A percentile compares a stretch with the other conserved stretches of the same genome.
Conservation (phyloP, 192 early-diverging fungal species). For the Glomus cerebriforme region DNA sequence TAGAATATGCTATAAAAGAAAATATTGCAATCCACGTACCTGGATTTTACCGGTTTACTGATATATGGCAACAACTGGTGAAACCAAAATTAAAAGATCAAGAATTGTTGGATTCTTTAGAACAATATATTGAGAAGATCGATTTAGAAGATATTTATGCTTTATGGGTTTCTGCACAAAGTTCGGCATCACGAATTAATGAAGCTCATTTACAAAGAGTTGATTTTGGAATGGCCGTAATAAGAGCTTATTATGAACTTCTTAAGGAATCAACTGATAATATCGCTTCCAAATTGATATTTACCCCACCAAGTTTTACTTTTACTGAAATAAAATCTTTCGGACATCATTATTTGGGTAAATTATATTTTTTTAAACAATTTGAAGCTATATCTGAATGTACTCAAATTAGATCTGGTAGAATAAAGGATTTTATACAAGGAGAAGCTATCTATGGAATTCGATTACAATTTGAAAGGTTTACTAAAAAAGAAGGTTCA, state of each 20-base stretch:
- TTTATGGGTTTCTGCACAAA: background rate
- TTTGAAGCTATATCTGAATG: slow-evolving; percentile 33
- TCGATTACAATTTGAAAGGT: slow-evolving; percentile 13
- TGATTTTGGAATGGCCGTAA: background rate
- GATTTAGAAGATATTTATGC: slow-evolving; percentile 23
- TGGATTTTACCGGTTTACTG: slow-evolving; percentile 33
- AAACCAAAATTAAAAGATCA: background rate
- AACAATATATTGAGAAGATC: background rate
- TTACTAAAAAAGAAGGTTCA: slow-evolving; percentile 7
- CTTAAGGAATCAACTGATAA: background rate
- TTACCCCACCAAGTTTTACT: slow-evolving; percentile 25
- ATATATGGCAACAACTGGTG: slow-evolving; percentile 24
- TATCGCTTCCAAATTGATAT: slow-evolving; percentile 9
- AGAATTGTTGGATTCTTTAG: background rate
- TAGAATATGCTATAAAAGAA: slow-evolving; percentile 30
- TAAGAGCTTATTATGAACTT: slow-evolving; percentile 4
- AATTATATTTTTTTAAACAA: slow-evolving; percentile 38
- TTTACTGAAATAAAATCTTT: slow-evolving; percentile 22
- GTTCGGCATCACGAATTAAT: background rate
- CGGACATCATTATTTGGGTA: slow-evolving; percentile 25
- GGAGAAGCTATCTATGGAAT: slow-evolving; percentile 24
- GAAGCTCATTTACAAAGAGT: background rate
- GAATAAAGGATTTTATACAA: slow-evolving; percentile 24
- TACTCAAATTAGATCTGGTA: background rate
- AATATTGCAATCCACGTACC: slow-evolving; percentile 36